Conservation (phyloP, 305 asterid species). For the Ilex paraguariensis region DNA sequence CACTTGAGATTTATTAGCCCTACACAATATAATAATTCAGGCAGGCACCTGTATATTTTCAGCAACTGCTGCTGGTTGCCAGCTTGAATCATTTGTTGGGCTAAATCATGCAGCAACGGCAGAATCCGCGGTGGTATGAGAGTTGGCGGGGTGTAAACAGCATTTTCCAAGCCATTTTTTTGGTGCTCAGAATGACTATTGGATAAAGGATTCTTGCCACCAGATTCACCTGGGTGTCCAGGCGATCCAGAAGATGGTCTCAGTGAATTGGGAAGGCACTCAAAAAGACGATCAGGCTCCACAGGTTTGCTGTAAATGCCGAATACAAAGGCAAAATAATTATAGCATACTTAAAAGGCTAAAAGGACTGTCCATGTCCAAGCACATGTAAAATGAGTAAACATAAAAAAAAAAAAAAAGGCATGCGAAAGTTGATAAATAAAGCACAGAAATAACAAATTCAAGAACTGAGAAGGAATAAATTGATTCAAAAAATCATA, state of each 20-base stretch:
- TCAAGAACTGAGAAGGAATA: too few species aligned
- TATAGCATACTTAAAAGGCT: neutral
- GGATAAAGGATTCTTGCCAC: conserved; percentile 61
- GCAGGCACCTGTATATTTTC: conserved; percentile 63
- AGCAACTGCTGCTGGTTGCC: conserved; percentile 78
- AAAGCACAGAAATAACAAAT: too few species aligned
- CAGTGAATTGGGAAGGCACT: conserved; percentile 96
- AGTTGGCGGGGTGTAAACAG: conserved; percentile 77
- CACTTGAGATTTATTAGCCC: too few species aligned
- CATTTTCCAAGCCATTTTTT: conserved; percentile 45
- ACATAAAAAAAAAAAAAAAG: neutral
- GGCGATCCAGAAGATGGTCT: conserved; percentile 90
- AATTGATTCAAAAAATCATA: too few species aligned
- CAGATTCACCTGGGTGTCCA: conserved; percentile 45
- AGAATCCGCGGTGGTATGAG: conserved; percentile 86
- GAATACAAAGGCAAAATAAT: conserved; percentile 10
- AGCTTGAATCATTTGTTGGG: conserved; percentile 91
- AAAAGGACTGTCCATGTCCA: too few species aligned
- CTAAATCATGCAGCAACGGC: conserved; percentile 92
- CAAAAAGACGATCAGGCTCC: conserved; percentile 96
- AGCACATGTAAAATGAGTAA: conserved; percentile 6
- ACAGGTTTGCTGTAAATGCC: conserved; percentile 74
- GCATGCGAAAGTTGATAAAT: too few species aligned
- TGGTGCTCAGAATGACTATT: conserved; percentile 64
- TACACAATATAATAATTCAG: neutral